Percentiles rank a stretch among this genome's conserved stretches.
phyloP scores from a whole-genome alignment of 176 grass and related monocot species.

The Ensete glaucum region DNA sequence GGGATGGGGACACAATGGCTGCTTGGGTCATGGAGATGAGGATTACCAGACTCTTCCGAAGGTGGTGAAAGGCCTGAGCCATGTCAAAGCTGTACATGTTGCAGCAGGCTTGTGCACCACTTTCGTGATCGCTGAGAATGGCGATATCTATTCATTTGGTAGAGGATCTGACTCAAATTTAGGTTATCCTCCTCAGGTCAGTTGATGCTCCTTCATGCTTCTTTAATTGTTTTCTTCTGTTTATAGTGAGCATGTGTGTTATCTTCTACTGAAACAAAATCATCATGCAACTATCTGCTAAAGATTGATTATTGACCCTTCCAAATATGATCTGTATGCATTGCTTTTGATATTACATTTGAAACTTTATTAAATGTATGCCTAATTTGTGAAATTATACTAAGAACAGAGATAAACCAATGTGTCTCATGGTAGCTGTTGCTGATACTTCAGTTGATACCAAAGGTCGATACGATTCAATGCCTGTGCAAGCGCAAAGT shows the following conservation, averaged over 20 bases:
- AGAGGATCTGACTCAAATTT: constrained; percentile 72
- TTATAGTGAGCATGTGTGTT: not conserved
- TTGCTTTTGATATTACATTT: no score
- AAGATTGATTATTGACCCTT: no score
- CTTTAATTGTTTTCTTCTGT: not conserved
- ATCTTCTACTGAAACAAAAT: no score
- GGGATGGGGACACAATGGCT: constrained; percentile 86
- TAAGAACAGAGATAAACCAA: no score
- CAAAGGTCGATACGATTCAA: no score
- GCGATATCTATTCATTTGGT: constrained; percentile 74
- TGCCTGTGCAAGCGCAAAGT: no score
- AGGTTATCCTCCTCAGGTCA: constrained; percentile 42
- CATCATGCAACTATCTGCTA: no score
- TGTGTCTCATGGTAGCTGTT: no score
- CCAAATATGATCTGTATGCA: no score
- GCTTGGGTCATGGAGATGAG: constrained; percentile 87
- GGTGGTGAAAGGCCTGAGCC: constrained; percentile 55
- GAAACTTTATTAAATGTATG: no score
- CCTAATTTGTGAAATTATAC: no score
- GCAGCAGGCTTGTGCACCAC: constrained; percentile 75
- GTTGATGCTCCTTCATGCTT: constrained; percentile 4
- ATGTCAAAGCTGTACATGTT: constrained; percentile 58
- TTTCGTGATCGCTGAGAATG: constrained; percentile 59
- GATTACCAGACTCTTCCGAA: constrained; percentile 66
- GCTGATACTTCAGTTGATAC: no score